These are phyloP conservation scores for Fusarium coicis DNA, from an alignment of 2,329 filamentous ascomycete genomes.

Conservation along the genomic window DNA sequence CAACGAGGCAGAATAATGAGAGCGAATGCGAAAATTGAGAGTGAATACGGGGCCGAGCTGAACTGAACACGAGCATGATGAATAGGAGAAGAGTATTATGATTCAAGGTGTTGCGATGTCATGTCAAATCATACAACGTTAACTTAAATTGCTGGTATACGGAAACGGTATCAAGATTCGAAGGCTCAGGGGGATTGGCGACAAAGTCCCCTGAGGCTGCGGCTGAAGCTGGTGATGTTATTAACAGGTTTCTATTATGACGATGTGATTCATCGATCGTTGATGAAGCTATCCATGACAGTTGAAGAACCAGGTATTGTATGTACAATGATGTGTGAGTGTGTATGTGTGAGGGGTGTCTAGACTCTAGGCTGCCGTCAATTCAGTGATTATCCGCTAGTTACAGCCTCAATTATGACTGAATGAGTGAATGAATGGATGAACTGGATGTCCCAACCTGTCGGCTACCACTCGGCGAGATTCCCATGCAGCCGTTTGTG, in stretches of 20 bases:
- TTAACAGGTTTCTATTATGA: neutral
- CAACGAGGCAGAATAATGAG: slow-evolving; percentile 2
- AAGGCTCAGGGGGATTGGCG: slow-evolving; percentile 1
- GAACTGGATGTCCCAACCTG: slow-evolving; percentile 21
- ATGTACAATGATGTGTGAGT: neutral
- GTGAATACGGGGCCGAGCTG: neutral
- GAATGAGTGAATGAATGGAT: neutral
- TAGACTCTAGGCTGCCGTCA: neutral
- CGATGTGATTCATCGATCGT: neutral
- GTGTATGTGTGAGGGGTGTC: neutral
- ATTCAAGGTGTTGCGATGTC: slow-evolving; percentile 10
- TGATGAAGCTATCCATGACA: neutral
- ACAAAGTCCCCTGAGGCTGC: slow-evolving; percentile 26
- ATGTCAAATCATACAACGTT: slow-evolving; percentile 1
- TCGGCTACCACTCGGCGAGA: slow-evolving; percentile 39
- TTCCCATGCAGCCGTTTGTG: slow-evolving; percentile 26
- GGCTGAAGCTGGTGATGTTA: slow-evolving; percentile 3
- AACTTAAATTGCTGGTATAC: neutral
- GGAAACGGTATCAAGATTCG: slow-evolving; percentile 23
- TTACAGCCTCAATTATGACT: slow-evolving; percentile 22
- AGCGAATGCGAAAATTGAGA: neutral
- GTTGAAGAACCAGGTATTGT: neutral
- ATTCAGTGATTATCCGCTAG: slow-evolving; percentile 12
- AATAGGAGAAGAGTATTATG: neutral
- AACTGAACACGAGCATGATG: neutral